A percentile compares a stretch with the other conserved stretches of the same genome.
These are phyloP conservation scores for Daldinia eschscholtzii DNA, from an alignment of 2,329 filamentous ascomycete species.

Conservation along the genomic window DNA sequence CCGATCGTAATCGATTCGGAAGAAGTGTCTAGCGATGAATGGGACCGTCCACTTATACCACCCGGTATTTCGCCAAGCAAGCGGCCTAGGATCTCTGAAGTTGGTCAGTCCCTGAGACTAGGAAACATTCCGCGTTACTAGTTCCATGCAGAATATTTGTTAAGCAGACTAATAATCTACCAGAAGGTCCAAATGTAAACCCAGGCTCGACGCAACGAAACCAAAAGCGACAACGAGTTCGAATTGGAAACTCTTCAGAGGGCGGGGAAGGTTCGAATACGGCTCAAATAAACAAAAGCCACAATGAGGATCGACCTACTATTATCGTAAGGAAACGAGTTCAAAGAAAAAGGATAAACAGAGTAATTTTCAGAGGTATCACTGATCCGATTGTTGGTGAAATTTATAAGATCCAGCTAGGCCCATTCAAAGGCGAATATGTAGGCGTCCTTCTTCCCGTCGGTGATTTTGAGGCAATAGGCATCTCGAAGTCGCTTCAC, in stretches of 20 bases:
- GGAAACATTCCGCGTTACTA: neutral
- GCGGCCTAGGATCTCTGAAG: neutral
- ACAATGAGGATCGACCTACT: neutral
- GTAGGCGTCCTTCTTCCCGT: conserved; percentile 19
- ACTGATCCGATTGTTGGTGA: conserved; percentile 11
- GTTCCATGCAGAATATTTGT: neutral
- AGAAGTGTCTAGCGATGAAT: neutral
- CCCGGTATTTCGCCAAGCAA: neutral
- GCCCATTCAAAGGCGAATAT: neutral
- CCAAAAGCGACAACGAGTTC: neutral
- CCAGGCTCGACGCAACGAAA: neutral
- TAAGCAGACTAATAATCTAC: conserved; percentile 6
- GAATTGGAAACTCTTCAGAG: neutral
- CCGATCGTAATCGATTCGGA: conserved; percentile 9
- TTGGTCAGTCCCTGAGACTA: conserved; percentile 10
- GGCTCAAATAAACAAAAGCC: neutral
- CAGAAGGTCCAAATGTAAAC: neutral
- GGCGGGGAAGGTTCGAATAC: neutral
- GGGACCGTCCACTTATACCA: neutral
- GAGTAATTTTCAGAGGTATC: neutral
- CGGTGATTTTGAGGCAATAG: conserved; percentile 16
- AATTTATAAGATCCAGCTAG: conserved; percentile 13
- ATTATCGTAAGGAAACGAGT: neutral
- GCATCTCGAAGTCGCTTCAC: conserved; percentile 15
- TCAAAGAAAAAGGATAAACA: neutral